Base-by-base conservation (phyloP, 768 basidiomycete genomes). In the Trametopsis cervina region DNA sequence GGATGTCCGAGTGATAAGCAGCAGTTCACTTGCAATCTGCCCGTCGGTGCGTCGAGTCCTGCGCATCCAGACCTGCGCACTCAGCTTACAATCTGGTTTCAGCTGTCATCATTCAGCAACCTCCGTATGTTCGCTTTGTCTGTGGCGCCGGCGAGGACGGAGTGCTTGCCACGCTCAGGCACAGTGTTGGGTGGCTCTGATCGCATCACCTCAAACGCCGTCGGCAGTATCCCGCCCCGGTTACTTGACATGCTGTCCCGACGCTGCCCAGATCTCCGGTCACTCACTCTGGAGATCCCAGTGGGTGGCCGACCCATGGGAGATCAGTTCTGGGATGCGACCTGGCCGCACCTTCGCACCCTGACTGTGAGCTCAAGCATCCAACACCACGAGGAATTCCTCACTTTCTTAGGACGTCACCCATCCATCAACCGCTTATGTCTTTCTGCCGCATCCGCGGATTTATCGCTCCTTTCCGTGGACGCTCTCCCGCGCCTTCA, bases 321-420 rank as follows among this genome's bases (percentile, higher is more conserved):
- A n/a, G n/a, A 68, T 84, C 36, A 80, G 81, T 66, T 89, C 9
- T 74, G 77, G 38, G 57, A 69, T 39, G 84, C 80, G 9, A 75
- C 75, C 46, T 89, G 86, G 86, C 83, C 83, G 2, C 70, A 69
- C 23, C 68, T 89, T 10, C 76, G 72, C 25, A 71, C 75, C 29
- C 69, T 89, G 13, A 67, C 70, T 2, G 66, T 89, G 4, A 84
- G 85, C 23, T 6, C 51, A 52, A 13, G 38, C 65, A 15, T 59
- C 63, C 26, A 63, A 33, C 27, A 40, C 3, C 77, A 77, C 50
- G 69, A 75, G 11, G 77, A 81, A 0, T 85, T 89, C 58, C 69
- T 82, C 51, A 53, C 69, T 3, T 89, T 89, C 62, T 73, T 89
- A 18, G 83, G 85, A 48, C 77, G 74, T 2, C 86, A 89, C 56